Evolutionary conservation across 1,284 basidiomycete genomes (phyloP), one percentile per base, ranked within the genome.

Genomic region (Bondarzewia mesenterica): DNA sequence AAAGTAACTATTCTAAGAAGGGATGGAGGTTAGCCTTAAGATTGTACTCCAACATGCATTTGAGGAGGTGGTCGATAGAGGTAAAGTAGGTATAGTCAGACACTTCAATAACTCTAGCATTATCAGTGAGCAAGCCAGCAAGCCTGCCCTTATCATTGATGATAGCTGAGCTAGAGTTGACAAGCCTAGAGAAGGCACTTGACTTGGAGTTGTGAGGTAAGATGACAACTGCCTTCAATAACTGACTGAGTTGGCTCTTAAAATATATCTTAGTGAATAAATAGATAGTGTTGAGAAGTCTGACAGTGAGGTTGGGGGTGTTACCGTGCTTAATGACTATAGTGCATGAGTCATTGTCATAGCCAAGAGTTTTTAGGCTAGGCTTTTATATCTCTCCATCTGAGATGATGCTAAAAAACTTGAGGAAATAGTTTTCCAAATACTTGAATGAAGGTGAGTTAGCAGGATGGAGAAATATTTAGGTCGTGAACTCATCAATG

Each of bases 131-230:
- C 4, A 63, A 14, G 29, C 61, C 61, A n/a, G 23, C 21, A 45
- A 63, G 42, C 6, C 56, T 26, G 16, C 58, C 58, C 22, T 26
- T 29, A 39, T 46, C 49, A 44, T 57, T 56, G 47, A 56, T 39
- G 47, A 65, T 53, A 18, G 48, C 52, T 0, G 61, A 50, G 7
- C 63, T 62, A 10, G 63, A 63, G 40, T 63, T 59, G 2, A 61
- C 62, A 15, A 7, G 23, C 5, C 7, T 47, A 18, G 62, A 61
- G 50, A 64, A 63, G 0, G 50, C 35, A 36, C 52, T 50, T 32
- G 47, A 56, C 50, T 55, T 54, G 22, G 48, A 52, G 54, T n/a
- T 51, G 52, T 48, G 52, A 42, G 60, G 55, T 1, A 54, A 39
- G 12, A 62, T 51, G 16, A 52, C 40, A 1, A 56, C 39, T n/a